These are phyloP conservation scores for Tetracladium maxilliforme DNA, from an alignment of 2,329 filamentous ascomycete genomes.

Conservation along the genomic window DNA sequence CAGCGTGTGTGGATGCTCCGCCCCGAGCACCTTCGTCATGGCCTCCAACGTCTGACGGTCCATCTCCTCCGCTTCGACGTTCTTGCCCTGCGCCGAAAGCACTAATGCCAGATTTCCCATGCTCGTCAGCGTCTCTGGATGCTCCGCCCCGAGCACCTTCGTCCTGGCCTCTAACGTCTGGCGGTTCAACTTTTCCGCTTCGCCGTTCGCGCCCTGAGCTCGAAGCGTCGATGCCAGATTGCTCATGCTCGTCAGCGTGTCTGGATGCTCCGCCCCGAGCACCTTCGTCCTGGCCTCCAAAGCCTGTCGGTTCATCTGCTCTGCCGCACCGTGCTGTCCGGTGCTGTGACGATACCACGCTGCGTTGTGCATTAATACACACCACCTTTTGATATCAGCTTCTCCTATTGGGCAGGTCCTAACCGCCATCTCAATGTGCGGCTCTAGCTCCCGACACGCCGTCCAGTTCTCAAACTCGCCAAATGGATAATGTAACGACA, in stretches of 20 bases:
- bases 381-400: conserved; percentile 4
- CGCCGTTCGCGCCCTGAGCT: conserved; percentile 3
- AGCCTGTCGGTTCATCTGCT: conserved; percentile 2
- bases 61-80: conserved; percentile 3
- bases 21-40: conserved; percentile 4
- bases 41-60: conserved; percentile 3
- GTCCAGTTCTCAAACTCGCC: conserved; percentile 15
- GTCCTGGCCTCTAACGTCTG: conserved; percentile 5
- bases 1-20: conserved; percentile 4
- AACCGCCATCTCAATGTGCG: conserved; percentile 11
- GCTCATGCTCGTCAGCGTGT: conserved; percentile 3
- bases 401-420: conserved; percentile 4
- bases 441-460: conserved; percentile 14
- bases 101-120: too few species aligned
- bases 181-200: conserved; percentile 4
- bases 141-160: conserved; percentile 1
- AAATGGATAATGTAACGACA: too few species aligned
- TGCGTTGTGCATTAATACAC: conserved; percentile 9
- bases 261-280: conserved; percentile 4
- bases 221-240: conserved; percentile 4
- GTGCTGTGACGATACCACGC: conserved; percentile 8
- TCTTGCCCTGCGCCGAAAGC: conserved; percentile 2
- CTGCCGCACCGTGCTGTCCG: conserved; percentile 3
- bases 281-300: conserved; percentile 6
- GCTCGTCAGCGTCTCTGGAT: too few species aligned